These are phyloP conservation scores for Psilocybe subaeruginosa DNA, from an alignment of 768 basidiomycete species.

Conservation along the genomic window DNA sequence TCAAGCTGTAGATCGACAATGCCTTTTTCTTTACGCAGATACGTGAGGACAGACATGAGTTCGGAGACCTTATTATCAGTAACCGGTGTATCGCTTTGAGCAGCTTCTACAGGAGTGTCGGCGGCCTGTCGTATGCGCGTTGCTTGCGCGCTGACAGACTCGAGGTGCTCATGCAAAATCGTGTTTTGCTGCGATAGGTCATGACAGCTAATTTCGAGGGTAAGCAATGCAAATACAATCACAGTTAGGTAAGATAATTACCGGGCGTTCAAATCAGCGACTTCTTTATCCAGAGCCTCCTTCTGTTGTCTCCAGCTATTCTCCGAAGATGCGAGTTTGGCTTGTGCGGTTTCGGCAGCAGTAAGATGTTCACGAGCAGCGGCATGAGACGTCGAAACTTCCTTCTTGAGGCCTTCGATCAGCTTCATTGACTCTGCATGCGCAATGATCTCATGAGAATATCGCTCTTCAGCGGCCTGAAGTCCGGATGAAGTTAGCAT, in stretches of 20 bases:
- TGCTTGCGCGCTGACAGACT: constrained; percentile 82
- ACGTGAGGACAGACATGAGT: constrained; percentile 77
- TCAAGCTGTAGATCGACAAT: constrained; percentile 89
- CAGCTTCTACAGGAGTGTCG: constrained; percentile 43
- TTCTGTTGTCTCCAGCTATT: constrained; percentile 82
- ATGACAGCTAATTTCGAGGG: constrained; percentile 29
- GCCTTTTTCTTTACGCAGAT: constrained; percentile 89
- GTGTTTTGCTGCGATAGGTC: constrained; percentile 78
- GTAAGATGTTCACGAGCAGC: constrained; percentile 60
- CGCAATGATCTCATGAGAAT: constrained; percentile 78
- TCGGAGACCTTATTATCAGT: constrained; percentile 70
- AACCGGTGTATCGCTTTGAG: constrained; percentile 51
- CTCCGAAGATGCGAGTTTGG: constrained; percentile 73
- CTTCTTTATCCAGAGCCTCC: constrained; percentile 76
- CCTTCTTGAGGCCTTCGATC: constrained; percentile 64
- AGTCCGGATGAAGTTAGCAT: not conserved
- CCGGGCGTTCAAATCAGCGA: constrained; percentile 73
- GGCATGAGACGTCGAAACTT: constrained; percentile 55
- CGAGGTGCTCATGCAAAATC: constrained; percentile 81
- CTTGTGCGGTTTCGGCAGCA: constrained; percentile 72
- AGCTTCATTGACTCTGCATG: constrained; percentile 86
- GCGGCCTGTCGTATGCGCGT: constrained; percentile 77
- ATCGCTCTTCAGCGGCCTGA: constrained; percentile 79
- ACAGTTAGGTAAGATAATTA: constrained; percentile 30
- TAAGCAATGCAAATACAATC: not conserved